Evolutionary conservation across 345 rosid species (phyloP).

Genomic region (Salix arbutifolia): DNA sequence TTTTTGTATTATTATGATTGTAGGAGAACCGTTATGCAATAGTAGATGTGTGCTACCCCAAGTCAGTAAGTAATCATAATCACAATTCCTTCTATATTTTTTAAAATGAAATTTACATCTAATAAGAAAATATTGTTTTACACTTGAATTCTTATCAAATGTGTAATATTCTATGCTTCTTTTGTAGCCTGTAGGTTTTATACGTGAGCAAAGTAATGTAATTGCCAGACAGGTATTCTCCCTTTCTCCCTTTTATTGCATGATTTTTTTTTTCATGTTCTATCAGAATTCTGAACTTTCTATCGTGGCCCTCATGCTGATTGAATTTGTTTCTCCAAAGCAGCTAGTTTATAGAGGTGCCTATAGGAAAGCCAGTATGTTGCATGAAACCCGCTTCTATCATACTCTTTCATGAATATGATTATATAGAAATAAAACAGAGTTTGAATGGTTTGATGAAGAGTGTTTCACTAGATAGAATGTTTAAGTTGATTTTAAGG

Average conservation of each 20-base stretch:
- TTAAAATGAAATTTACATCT: not conserved
- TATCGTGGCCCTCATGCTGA: not conserved
- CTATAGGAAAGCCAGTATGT: not conserved
- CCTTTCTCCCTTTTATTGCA: not conserved
- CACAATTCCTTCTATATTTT: not conserved
- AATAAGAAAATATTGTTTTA: not conserved
- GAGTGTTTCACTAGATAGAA: not conserved
- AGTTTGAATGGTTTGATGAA: not conserved
- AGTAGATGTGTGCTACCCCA: constrained; percentile 83
- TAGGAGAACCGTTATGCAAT: constrained; percentile 91
- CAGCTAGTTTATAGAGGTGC: not conserved
- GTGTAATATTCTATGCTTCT: constrained; percentile 1
- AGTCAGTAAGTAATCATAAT: constrained; percentile 48
- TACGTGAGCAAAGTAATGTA: constrained; percentile 75
- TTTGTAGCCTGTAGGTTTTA: constrained; percentile 82
- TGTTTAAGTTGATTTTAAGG: not conserved
- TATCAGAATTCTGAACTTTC: not conserved
- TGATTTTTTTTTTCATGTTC: not conserved
- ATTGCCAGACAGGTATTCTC: constrained; percentile 70
- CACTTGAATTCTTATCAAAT: constrained; percentile 11
- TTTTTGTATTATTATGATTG: constrained; percentile 7
- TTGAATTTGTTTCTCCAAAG: not conserved
- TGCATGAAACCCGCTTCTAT: not conserved
- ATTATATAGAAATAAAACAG: not conserved
- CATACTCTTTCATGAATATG: not conserved